A percentile compares a stretch with the other conserved stretches of the same genome.
Evolutionary conservation across 192 early-diverging fungal genomes (phyloP).

Genomic region (Entomortierella chlamydospora): DNA sequence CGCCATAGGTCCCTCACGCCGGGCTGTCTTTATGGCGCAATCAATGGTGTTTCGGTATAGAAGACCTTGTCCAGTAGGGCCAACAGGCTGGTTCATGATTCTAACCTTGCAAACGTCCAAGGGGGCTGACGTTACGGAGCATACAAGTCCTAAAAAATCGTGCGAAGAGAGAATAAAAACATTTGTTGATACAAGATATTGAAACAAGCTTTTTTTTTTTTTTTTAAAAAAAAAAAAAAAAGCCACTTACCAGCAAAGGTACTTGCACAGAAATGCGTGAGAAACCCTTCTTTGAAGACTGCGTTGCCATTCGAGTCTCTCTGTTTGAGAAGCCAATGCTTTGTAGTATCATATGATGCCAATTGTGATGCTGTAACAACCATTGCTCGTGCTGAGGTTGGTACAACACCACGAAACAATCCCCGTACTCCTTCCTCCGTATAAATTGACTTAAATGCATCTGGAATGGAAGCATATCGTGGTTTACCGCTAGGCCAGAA

Average conservation of each 20-base stretch:
- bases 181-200: no score
- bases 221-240: background rate
- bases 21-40: constrained; percentile 52
- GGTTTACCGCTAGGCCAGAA: constrained; percentile 47
- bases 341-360: constrained; percentile 63
- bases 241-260: constrained; percentile 52
- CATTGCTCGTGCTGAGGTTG: constrained; percentile 59
- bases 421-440: constrained; percentile 51
- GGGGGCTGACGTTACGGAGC: constrained; percentile 48
- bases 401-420: constrained; percentile 61
- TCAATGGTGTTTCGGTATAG: constrained; percentile 40
- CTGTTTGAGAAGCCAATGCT: constrained; percentile 54
- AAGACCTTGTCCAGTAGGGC: constrained; percentile 29
- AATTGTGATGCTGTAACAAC: constrained; percentile 63
- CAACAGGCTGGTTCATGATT: constrained; percentile 57
- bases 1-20: constrained; percentile 54
- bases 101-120: constrained; percentile 54
- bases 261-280: constrained; percentile 52
- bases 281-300: constrained; percentile 50
- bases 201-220: no score
- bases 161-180: background rate
- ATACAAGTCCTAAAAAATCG: constrained; percentile 34
- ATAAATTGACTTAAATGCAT: constrained; percentile 47
- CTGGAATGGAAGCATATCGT: constrained; percentile 37
- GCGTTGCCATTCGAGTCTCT: constrained; percentile 8